phyloP scores from a whole-genome alignment of 495 filamentous ascomycete species.

The Annulohypoxylon maeteangense region DNA sequence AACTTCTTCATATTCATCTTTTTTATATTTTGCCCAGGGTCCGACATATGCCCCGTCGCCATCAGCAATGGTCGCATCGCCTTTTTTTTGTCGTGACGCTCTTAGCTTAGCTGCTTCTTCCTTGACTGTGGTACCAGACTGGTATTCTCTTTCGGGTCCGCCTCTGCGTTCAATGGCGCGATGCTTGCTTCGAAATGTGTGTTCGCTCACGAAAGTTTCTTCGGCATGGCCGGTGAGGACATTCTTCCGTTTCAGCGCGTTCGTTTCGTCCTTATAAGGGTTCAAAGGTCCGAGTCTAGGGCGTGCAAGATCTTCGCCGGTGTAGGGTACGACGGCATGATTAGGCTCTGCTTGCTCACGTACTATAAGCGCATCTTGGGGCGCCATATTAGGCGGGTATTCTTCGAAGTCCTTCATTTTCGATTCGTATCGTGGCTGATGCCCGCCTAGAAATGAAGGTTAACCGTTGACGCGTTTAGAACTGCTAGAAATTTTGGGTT shows the following conservation, averaged over 20 bases:
- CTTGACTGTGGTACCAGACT: slow-evolving; percentile 63
- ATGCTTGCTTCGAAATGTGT: slow-evolving; percentile 85
- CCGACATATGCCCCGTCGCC: slow-evolving; percentile 89
- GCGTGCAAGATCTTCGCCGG: slow-evolving; percentile 71
- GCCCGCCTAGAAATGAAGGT: slow-evolving; percentile 2
- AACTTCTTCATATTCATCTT: slow-evolving; percentile 68
- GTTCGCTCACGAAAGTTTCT: slow-evolving; percentile 88
- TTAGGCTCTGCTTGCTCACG: slow-evolving; percentile 61
- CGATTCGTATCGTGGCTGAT: slow-evolving; percentile 15
- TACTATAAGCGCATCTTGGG: slow-evolving; percentile 64
- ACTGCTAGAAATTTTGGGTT: slow-evolving; percentile 10
- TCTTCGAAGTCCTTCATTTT: slow-evolving; percentile 67
- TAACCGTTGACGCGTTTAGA: slow-evolving; percentile 18
- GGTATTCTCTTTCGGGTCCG: slow-evolving; percentile 55
- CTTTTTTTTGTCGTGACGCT: slow-evolving; percentile 81
- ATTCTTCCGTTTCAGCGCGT: slow-evolving; percentile 80
- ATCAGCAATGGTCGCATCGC: slow-evolving; percentile 82
- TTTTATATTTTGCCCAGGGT: slow-evolving; percentile 89
- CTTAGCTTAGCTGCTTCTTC: slow-evolving; percentile 72
- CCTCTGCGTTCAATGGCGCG: slow-evolving; percentile 72
- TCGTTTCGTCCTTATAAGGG: slow-evolving; percentile 75
- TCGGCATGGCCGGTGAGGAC: slow-evolving; percentile 90
- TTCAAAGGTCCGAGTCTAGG: slow-evolving; percentile 79
- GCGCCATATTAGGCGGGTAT: slow-evolving; percentile 67
- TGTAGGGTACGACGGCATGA: slow-evolving; percentile 72